Evolutionary conservation across 2,329 filamentous ascomycete species (phyloP).

Genomic region (Massarina eburnea): DNA sequence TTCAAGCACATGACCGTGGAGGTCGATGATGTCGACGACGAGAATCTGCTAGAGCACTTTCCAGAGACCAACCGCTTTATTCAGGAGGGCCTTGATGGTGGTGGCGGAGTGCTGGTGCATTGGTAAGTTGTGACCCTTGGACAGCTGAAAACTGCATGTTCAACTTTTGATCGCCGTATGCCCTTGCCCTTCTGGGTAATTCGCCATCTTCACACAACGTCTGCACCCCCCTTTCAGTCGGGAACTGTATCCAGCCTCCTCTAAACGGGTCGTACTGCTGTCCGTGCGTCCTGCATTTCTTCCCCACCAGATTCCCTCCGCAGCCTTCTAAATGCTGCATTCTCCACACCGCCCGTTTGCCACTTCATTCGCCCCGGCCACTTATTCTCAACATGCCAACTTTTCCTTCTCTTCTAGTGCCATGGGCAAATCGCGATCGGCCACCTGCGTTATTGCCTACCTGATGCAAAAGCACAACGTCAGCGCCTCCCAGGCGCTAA

Average conservation of each 20-base stretch:
- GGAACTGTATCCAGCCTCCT: neutral
- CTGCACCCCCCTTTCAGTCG: neutral
- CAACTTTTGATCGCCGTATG: slow-evolving; percentile 32
- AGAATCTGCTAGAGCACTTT: slow-evolving; percentile 81
- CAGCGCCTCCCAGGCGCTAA: slow-evolving; percentile 65
- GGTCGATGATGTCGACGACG: slow-evolving; percentile 87
- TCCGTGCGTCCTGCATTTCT: slow-evolving; percentile 26
- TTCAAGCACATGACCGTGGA: slow-evolving; percentile 78
- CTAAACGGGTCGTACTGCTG: slow-evolving; percentile 8
- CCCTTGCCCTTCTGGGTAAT: slow-evolving; percentile 33
- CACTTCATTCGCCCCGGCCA: slow-evolving; percentile 30
- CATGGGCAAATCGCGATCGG: slow-evolving; percentile 94
- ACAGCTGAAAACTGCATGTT: slow-evolving; percentile 38
- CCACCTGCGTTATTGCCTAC: slow-evolving; percentile 81
- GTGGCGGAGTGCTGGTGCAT: slow-evolving; percentile 67
- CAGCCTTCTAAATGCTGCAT: slow-evolving; percentile 19
- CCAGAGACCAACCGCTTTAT: slow-evolving; percentile 81
- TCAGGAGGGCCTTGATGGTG: slow-evolving; percentile 67
- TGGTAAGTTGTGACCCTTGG: slow-evolving; percentile 58
- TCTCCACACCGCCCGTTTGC: slow-evolving; percentile 40
- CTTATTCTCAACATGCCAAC: slow-evolving; percentile 38
- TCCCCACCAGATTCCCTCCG: slow-evolving; percentile 12
- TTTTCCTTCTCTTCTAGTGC: slow-evolving; percentile 61
- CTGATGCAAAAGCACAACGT: slow-evolving; percentile 64
- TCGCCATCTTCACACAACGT: slow-evolving; percentile 33